Percentiles rank a stretch among this genome's conserved stretches.
phyloP scores from a whole-genome alignment of 2,329 filamentous ascomycete species.

The Trichoderma polysporum region DNA sequence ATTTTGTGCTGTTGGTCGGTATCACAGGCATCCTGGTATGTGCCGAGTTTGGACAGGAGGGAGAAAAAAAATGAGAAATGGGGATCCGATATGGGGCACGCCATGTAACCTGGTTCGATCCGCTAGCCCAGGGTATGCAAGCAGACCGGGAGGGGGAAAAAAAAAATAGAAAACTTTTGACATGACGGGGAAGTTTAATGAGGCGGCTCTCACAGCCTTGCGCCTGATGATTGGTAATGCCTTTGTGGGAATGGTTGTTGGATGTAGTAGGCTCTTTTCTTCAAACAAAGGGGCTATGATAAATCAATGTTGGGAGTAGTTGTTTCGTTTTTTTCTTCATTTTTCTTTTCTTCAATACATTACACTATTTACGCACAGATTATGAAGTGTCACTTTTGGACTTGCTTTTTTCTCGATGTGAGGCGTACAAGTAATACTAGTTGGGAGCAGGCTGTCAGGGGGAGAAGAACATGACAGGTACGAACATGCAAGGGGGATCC shows the following conservation, averaged over 20 bases:
- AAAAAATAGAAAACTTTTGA: not conserved
- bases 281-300: not conserved
- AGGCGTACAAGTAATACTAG: not conserved
- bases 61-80: not conserved
- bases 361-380: not conserved
- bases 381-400: too few relatives aligned
- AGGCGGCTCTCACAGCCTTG: not conserved
- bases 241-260: not conserved
- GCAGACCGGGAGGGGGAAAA: constrained; percentile 2
- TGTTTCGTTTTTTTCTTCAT: too few relatives aligned
- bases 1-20: not conserved
- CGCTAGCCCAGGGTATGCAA: not conserved
- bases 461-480: too few relatives aligned
- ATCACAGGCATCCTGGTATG: not conserved
- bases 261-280: not conserved
- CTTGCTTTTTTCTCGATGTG: not conserved
- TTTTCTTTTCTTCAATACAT: not conserved
- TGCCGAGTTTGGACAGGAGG: not conserved
- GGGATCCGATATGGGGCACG: not conserved
- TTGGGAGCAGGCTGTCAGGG: too few relatives aligned
- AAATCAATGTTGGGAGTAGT: not conserved
- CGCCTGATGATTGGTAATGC: not conserved
- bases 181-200: not conserved
- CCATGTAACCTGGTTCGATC: constrained; percentile 10
- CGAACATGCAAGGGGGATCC: not conserved